Base-by-base conservation (phyloP, 1,284 basidiomycete genomes). In the Austroboletus niveus region DNA sequence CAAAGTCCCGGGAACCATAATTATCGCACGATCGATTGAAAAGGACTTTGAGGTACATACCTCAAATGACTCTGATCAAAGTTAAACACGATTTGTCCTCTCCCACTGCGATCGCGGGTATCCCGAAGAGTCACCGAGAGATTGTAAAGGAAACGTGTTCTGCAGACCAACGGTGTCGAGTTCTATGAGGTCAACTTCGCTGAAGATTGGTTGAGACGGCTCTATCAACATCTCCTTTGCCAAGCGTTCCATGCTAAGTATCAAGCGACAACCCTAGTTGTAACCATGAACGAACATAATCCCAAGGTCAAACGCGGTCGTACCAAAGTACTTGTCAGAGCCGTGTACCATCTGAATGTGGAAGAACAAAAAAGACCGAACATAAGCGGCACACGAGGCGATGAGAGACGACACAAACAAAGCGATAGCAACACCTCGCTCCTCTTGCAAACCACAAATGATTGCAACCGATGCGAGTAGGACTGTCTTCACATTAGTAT, bases 191-290 rank as follows among this genome's bases (percentile, higher is more conserved):
- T 15, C 44, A n/a, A 60, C 8, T 35, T 47, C 22, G n/a, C 48
- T 60, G 17, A 61, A 30, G 17, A 48, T 24, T n/a, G 24, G 3
- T 3, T 17, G 43, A 7, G 40, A 30, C 1, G 24, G 12, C 8
- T 32, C 43, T 10, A 9, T 24, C n/a, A 41, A 29, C 11, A 27
- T 32, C 5, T 49, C 42, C 27, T 8, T 57, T 30, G 53, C 57
- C 6, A 66, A 60, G 39, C 57, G 49, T 12, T 60, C 63, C 61
- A 66, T 64, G 12, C 51, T 60, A 1, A 62, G 38, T 41, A 66
- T 45, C 51, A 60, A 43, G 20, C 41, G 49, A 48, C 60, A 62
- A 0, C 62, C 61, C 61, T 62, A 27, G 36, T 36, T 14, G 10
- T 3, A 11, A 36, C 22, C 24, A 39, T 24, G n/a, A 35, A 17